Evolutionary conservation across 2,329 filamentous ascomycete genomes (phyloP).

Genomic region (Exophiala oligosperma): DNA sequence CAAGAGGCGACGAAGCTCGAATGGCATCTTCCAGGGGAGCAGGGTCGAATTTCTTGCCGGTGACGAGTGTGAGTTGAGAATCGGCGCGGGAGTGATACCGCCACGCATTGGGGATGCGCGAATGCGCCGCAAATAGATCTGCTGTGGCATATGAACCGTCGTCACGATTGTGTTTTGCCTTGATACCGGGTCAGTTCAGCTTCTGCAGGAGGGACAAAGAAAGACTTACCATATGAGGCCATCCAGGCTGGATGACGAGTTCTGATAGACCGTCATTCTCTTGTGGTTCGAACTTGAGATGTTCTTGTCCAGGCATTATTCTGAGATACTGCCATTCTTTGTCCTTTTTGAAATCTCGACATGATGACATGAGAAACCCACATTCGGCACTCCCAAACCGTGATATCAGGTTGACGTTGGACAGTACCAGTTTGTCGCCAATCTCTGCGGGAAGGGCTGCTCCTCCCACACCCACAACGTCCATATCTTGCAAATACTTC

Average conservation of each 20-base stretch:
- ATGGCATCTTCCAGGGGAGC: slow-evolving; percentile 60
- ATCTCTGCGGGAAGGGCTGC: slow-evolving; percentile 56
- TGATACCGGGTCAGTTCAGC: background rate
- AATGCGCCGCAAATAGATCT: slow-evolving; percentile 62
- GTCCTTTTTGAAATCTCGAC: slow-evolving; percentile 56
- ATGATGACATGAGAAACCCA: slow-evolving; percentile 64
- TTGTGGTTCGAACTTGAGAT: slow-evolving; percentile 50
- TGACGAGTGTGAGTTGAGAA: slow-evolving; percentile 61
- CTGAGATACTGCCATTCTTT: slow-evolving; percentile 64
- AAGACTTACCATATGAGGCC: slow-evolving; percentile 53
- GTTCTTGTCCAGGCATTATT: slow-evolving; percentile 34
- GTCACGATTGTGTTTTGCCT: slow-evolving; percentile 56
- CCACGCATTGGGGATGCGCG: slow-evolving; percentile 56
- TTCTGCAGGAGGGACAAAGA: background rate
- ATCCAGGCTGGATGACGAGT: slow-evolving; percentile 55
- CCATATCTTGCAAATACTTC: slow-evolving; percentile 50
- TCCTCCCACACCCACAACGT: slow-evolving; percentile 64
- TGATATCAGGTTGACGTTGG: slow-evolving; percentile 58
- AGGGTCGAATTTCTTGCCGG: slow-evolving; percentile 70
- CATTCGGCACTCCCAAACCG: slow-evolving; percentile 67
- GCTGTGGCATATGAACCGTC: slow-evolving; percentile 64
- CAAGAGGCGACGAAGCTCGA: slow-evolving; percentile 40
- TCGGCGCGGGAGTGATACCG: slow-evolving; percentile 63
- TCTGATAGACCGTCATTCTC: slow-evolving; percentile 48
- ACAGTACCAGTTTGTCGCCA: slow-evolving; percentile 54